Evolutionary conservation across 306 rosid species (phyloP), one percentile per base, ranked within the genome.

Genomic region (Lablab purpureus): DNA sequence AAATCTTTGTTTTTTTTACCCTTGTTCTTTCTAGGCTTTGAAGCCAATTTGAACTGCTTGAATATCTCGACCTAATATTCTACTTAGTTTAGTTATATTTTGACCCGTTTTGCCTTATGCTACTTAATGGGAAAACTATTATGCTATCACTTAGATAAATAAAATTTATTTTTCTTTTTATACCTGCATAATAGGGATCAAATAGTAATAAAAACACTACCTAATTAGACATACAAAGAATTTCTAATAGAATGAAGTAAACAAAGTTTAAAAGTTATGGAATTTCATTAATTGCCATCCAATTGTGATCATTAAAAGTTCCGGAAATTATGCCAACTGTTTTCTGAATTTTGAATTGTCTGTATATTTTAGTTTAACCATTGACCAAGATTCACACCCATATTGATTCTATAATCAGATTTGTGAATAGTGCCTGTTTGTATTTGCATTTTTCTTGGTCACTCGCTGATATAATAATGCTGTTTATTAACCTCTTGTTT

Each of bases 391-490:
- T 56, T 36, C 34, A 59, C 47, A 45, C 18, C 25, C 40, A 8
- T 82, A 62, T 75, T 49, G 77, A 50, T 67, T 74, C 60, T 36
- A 71, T 49, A 5, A 43, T 67, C 68, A 50, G 41, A 83, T 76
- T 64, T 74, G 50, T 19, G 64, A 74, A 67, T 50, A 49, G 62
- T 28, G 23, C 1, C 36, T 37, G 19, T 73, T 58, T 74, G 68
- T 50, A 60, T 59, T 83, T 67, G 56, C 54, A 14, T 17, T 62
- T 30, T 62, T 17, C 21, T 32, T 52, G 54, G 55, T 40, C 45
- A 58, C 7, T 60, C 51, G 36, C 30, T 59, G 74, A 15, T 74
- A 74, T 62, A 30, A 47, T 73, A 47, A 55, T 70, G 56, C 1
- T 49, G 30, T 79, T 71, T 40, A 65, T 34, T 83, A 46, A 63